These are phyloP conservation scores for Backusella tarrabulga DNA, from an alignment of 192 early-diverging fungal genomes.

Conservation along the genomic window DNA sequence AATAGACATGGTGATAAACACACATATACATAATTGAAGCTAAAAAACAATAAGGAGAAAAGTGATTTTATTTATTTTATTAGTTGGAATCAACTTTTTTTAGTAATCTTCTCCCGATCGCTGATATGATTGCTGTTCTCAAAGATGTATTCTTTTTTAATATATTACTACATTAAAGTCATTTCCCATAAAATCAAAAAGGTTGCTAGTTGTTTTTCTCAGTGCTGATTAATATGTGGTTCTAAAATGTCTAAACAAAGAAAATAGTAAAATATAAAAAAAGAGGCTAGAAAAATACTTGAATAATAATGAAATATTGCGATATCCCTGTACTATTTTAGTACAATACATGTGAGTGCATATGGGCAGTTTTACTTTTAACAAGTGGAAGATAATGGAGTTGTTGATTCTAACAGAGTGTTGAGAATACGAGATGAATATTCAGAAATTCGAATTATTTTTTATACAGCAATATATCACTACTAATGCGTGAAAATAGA, in stretches of 20 bases:
- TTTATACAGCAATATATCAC: neutral
- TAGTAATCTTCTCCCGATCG: neutral
- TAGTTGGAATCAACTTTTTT: neutral
- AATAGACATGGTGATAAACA: neutral
- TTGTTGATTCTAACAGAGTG: neutral
- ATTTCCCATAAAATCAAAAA: neutral
- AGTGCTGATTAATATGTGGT: neutral
- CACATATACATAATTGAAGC: neutral
- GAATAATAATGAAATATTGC: neutral
- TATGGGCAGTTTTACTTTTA: neutral
- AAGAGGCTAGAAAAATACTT: neutral
- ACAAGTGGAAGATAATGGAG: neutral
- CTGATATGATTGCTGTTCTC: neutral
- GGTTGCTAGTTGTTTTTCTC: neutral
- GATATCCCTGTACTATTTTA: neutral
- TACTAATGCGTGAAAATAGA: neutral
- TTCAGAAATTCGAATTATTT: neutral
- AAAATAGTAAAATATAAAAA: neutral
- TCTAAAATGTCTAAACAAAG: neutral
- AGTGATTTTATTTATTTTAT: neutral
- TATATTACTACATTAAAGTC: neutral
- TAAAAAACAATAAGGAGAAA: neutral
- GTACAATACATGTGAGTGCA: constrained; percentile 1
- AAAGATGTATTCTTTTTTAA: neutral
- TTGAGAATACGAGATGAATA: neutral